Evolutionary conservation across 345 rosid genomes (phyloP), one percentile per base, ranked within the genome.

Genomic region (Citrus unshiu): DNA sequence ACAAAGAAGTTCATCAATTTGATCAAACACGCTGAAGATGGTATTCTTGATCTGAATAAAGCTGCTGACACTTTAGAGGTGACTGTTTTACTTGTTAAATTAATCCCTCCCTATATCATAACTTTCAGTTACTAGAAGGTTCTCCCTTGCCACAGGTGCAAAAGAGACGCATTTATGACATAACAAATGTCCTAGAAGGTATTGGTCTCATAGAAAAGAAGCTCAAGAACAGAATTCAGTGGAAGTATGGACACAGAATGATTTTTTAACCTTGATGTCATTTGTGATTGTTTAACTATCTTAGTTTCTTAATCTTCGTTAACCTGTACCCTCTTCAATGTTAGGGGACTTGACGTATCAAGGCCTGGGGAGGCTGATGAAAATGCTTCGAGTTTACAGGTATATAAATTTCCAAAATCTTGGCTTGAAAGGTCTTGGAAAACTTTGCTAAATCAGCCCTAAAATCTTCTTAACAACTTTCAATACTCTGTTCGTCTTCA

Each of bases 131-230:
- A 79, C 9, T 81, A 68, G 24, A 70, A 81, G 77, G 73, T 77
- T 70, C 81, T 74, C 80, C 78, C 43, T 70, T 66, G 32, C 72
- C 57, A 29, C 84, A 96, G 99, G 99, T 96, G 79, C 98, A 96
- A 93, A 96, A 96, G 85, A 89, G 99, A 83, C 88, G 99, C 79
- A 93, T 96, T 85, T 96, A 96, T 78, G 99, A 96, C 83, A 94
- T 96, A 79, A 96, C 98, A 83, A 96, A 94, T 89, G 99, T 96
- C 76, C 88, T 96, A 66, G 99, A 94, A 92, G 99, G 99, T 76
- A 93, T 94, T 90, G 98, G 98, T 85, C 93, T 94, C 54, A 94
- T 94, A 79, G 98, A 96, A 88, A 94, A 96, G 93, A 94, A 93
- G 81, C 92, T 93, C 79, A 96, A 96, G 87, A 96, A 96, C 83